phyloP scores from a whole-genome alignment of 1,139 yeast genomes.

The Pichia sp. region DNA sequence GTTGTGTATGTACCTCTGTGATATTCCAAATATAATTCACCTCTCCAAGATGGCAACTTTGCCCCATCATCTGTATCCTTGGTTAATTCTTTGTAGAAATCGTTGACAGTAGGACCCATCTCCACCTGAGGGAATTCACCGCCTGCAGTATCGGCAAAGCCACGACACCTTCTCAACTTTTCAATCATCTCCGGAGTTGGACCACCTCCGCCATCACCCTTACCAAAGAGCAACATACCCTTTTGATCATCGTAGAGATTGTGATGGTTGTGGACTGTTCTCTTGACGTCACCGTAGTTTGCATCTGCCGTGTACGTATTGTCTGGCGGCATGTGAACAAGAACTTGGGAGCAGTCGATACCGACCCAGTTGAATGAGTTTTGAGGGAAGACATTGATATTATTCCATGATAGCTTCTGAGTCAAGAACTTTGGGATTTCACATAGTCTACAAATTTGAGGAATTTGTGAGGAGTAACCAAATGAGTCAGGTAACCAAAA shows the following conservation, averaged over 20 bases:
- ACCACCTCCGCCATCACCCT: conserved; percentile 99
- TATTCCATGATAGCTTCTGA: conserved; percentile 94
- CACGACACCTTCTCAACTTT: conserved; percentile 84
- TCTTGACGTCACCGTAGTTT: conserved; percentile 81
- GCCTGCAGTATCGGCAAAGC: conserved; percentile 73
- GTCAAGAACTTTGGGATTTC: conserved; percentile 83
- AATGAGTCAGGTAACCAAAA: conserved; percentile 98
- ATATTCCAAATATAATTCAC: conserved; percentile 89
- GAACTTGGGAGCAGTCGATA: conserved; percentile 84
- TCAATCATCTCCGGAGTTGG: conserved; percentile 92
- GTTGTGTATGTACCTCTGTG: conserved; percentile 97
- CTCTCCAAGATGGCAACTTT: conserved; percentile 78
- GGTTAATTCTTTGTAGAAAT: conserved; percentile 65
- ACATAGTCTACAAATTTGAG: conserved; percentile 81
- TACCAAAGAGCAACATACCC: conserved; percentile 77
- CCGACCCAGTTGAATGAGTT: conserved; percentile 94
- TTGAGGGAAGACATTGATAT: conserved; percentile 83
- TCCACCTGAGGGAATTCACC: conserved; percentile 71
- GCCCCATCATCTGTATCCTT: conserved; percentile 57
- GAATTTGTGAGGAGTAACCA: conserved; percentile 93
- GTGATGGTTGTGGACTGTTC: conserved; percentile 76
- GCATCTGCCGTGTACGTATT: conserved; percentile 93
- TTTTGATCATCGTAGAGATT: conserved; percentile 73
- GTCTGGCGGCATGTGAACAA: conserved; percentile 97
- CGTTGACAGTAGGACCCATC: conserved; percentile 69